A percentile compares a stretch with the other conserved stretches of the same genome.
Conservation (phyloP, 1,284 basidiomycete species). For the Melampsora abietis-canadensis region DNA sequence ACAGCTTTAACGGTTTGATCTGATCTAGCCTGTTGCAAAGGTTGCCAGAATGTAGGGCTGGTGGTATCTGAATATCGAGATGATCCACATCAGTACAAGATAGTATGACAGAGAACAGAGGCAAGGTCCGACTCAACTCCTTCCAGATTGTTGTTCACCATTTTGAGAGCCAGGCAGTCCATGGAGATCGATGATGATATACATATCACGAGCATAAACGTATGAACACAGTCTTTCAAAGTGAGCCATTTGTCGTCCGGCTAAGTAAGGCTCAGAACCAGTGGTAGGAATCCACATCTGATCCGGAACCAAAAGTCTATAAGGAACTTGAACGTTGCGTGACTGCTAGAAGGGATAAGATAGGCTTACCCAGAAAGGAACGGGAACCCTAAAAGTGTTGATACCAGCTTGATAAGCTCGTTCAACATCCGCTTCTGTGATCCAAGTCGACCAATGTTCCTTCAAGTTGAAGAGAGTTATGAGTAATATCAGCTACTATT, state of each 20-base stretch:
- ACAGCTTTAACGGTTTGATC: constrained; percentile 49
- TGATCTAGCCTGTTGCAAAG: constrained; percentile 46
- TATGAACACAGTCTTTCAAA: constrained; percentile 45
- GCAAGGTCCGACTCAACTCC: constrained; percentile 7
- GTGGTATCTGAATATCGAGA: constrained; percentile 29
- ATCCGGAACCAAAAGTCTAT: background rate
- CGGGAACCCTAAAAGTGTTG: constrained; percentile 22
- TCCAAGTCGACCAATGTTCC: constrained; percentile 54
- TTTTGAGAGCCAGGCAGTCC: constrained; percentile 56
- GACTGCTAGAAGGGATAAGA: constrained; percentile 11
- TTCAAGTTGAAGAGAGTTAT: constrained; percentile 44
- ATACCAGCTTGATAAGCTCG: constrained; percentile 47
- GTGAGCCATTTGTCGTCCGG: constrained; percentile 50
- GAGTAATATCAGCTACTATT: background rate
- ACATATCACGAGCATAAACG: constrained; percentile 53
- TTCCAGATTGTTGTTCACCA: constrained; percentile 50
- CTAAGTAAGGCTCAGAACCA: constrained; percentile 48
- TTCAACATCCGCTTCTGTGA: constrained; percentile 54
- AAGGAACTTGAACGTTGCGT: background rate
- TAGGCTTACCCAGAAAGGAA: constrained; percentile 40
- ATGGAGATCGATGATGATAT: constrained; percentile 56
- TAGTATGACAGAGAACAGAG: background rate
- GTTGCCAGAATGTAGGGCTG: constrained; percentile 45
- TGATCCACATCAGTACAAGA: background rate
- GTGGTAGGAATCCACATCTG: constrained; percentile 20